These are phyloP conservation scores for Volvox carteri DNA, from an alignment of 163 green algal genomes.

Conservation along the genomic window DNA sequence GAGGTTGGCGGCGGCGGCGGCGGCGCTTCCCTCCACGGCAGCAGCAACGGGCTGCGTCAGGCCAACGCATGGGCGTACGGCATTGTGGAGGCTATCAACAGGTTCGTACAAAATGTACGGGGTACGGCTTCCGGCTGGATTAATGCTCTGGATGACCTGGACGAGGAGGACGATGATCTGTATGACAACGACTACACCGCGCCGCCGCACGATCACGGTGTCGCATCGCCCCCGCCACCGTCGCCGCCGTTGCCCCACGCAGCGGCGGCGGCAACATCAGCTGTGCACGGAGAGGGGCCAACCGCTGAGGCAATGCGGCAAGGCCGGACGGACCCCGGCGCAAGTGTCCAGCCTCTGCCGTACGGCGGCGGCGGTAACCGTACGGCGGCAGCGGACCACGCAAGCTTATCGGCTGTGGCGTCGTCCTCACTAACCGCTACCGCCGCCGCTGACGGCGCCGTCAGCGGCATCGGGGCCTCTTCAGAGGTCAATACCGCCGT, in stretches of 20 bases:
- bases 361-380: no score
- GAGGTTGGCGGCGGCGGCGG: constrained; percentile 13
- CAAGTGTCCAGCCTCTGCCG: no score
- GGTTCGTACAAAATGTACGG: constrained; percentile 34
- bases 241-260: not conserved
- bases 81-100: constrained; percentile 43
- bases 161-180: constrained; percentile 27
- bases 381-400: no score
- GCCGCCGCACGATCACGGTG: not conserved
- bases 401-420: not conserved
- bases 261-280: no score
- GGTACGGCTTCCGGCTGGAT: constrained; percentile 39
- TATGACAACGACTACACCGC: not conserved
- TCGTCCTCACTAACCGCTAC: not conserved
- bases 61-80: constrained; percentile 23
- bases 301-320: no score
- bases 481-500: constrained; percentile 60
- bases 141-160: constrained; percentile 26
- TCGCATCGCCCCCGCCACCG: not conserved
- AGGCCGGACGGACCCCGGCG: no score
- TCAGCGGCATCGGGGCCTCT: not conserved
- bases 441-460: not conserved
- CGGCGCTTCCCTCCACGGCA: not conserved
- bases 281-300: no score
- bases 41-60: not conserved